Percentiles rank a stretch among this genome's conserved stretches.
Evolutionary conservation across 177 flowering plant genomes (phyloP).

Genomic region (Vitis hybrid): DNA sequence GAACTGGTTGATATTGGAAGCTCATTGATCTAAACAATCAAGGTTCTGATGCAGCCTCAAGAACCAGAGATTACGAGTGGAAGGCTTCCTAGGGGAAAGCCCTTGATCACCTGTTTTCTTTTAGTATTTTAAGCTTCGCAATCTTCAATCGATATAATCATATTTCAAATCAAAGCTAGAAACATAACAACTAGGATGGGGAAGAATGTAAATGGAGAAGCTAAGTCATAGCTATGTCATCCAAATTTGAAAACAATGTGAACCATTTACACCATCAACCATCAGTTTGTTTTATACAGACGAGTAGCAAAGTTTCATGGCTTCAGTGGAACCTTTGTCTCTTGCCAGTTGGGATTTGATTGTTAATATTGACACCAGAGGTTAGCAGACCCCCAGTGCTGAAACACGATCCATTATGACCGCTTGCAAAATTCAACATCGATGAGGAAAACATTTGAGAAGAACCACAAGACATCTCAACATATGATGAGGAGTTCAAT

Average conservation of each 20-base stretch:
- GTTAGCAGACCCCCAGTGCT: constrained; percentile 11
- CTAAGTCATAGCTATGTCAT: constrained; percentile 5
- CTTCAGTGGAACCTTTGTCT: constrained; percentile 47
- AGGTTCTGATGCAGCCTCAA: no score
- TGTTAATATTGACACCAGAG: constrained; percentile 10
- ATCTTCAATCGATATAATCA: no score
- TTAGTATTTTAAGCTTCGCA: no score
- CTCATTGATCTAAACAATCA: no score
- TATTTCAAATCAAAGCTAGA: neutral
- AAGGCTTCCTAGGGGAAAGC: no score
- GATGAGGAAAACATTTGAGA: constrained; percentile 33
- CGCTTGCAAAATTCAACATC: constrained; percentile 27
- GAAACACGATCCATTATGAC: constrained; percentile 21
- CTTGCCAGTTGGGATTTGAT: constrained; percentile 30
- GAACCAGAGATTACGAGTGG: no score
- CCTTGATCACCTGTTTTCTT: no score
- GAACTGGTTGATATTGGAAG: no score
- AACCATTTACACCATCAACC: constrained; percentile 22
- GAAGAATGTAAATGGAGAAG: neutral
- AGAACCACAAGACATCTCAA: constrained; percentile 22
- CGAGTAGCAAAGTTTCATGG: neutral
- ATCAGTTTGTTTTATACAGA: constrained; percentile 13
- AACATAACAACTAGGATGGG: neutral
- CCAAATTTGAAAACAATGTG: constrained; percentile 5
- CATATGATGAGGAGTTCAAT: constrained; percentile 12